Base-by-base conservation (phyloP, 257 asterid species). In the Anisodus acutangulus region DNA sequence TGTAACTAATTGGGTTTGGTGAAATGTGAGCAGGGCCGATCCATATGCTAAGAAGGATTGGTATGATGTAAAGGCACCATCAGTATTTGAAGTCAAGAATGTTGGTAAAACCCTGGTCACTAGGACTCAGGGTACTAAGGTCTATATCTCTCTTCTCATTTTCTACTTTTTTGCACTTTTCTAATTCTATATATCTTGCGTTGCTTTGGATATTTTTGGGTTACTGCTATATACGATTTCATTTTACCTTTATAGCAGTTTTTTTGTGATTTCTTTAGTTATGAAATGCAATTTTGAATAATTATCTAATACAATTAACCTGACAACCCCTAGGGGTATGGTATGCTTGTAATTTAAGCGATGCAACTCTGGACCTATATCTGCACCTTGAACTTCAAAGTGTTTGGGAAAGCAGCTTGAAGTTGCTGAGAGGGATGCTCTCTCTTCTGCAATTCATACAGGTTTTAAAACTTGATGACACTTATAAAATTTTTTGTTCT, bases 51-150 rank as follows among this genome's bases (percentile, higher is more conserved):
- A 92, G 92, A 92, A 92, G 90, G 95, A 92, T 70, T 92, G 95
- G 95, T 92, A 92, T 72, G 95, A 92, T 37, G 58, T 92, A 69
- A 92, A 92, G 39, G 95, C 95, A 0, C 95, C 95, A 9, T 88
- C 92, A 5, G 79, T 90, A 31, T 92, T 91, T 89, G 86, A 78
- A 79, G 80, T 88, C 47, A 87, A 89, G 16, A 92, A 89, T 68
- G 81, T 91, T 5, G 95, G 95, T 37, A 92, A 92, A 84, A 92
- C 95, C n/a, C 90, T 91, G 3, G 92, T 92, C 31, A 88, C 95
- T 60, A 87, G 95, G 45, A 92, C 95, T 35, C 95, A 92, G 93
- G 95, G 95, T 35, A 92, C 95, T 39, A 92, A 92, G 94, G 95
- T 92, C 19, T 8, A 4, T 41, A 9, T 53, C 54, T 45, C 16